These are phyloP conservation scores for Phytophthora kernoviae DNA, from an alignment of 352 stramenopile genomes.

Conservation along the genomic window DNA sequence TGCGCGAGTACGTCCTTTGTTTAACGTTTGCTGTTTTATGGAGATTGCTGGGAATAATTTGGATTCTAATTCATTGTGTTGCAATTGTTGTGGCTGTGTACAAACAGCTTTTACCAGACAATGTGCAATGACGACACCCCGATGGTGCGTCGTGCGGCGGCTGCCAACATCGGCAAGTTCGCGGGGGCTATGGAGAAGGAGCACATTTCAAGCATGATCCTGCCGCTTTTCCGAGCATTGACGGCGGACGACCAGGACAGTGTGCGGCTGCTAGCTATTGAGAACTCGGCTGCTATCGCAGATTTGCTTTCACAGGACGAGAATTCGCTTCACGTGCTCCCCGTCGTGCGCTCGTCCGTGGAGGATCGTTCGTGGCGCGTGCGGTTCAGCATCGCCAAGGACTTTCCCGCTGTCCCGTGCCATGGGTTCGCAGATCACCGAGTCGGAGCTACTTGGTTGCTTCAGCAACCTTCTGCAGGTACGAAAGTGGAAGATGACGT, in stretches of 20 bases:
- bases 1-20: conserved; percentile 71
- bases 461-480: conserved; percentile 92
- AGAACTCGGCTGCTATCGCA: conserved; percentile 82
- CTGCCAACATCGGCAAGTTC: conserved; percentile 85
- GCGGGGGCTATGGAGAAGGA: conserved; percentile 77
- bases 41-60: neutral
- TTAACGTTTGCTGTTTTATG: neutral
- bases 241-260: conserved; percentile 94
- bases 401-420: conserved; percentile 88
- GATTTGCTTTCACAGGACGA: conserved; percentile 77
- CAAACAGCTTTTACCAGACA: conserved; percentile 68
- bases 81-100: conserved; percentile 5
- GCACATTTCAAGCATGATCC: conserved; percentile 61
- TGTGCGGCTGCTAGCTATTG: conserved; percentile 92
- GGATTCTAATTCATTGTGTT: conserved; percentile 5
- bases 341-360: conserved; percentile 75
- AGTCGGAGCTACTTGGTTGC: conserved; percentile 90
- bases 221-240: conserved; percentile 90
- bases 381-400: conserved; percentile 94
- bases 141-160: conserved; percentile 85
- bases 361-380: conserved; percentile 93
- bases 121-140: conserved; percentile 88
- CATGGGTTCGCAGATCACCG: conserved; percentile 80
- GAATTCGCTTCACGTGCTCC: conserved; percentile 76
- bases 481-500: conserved; percentile 3